phyloP scores from a whole-genome alignment of 2,329 filamentous ascomycete genomes.

The Fusarium sp. region DNA sequence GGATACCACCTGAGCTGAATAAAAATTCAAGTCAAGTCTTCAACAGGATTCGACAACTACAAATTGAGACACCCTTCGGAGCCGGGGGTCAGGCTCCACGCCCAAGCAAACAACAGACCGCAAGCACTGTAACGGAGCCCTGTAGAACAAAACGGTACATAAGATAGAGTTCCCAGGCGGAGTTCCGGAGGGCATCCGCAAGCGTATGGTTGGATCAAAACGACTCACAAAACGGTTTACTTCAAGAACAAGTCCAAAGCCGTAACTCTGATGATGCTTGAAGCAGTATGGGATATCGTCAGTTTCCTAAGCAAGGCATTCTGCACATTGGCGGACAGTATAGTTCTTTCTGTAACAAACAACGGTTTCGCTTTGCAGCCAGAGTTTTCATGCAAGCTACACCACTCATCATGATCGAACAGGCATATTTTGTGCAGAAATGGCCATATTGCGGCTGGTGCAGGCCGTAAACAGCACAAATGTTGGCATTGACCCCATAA shows the following conservation, averaged over 20 bases:
- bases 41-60: conserved; percentile 23
- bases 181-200: conserved; percentile 29
- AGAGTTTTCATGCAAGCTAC: not conserved
- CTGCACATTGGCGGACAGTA: not conserved
- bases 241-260: conserved; percentile 7
- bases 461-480: conserved; percentile 16
- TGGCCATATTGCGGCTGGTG: conserved; percentile 16
- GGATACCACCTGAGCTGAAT: conserved; percentile 21
- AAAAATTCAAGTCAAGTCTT: conserved; percentile 8
- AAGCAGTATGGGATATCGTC: not conserved
- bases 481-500: conserved; percentile 20
- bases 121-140: conserved; percentile 8
- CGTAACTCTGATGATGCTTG: conserved; percentile 16
- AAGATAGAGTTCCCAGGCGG: conserved; percentile 34
- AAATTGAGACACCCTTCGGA: conserved; percentile 28
- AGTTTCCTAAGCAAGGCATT: not conserved
- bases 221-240: not conserved
- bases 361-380: not conserved
- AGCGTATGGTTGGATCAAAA: conserved; percentile 17
- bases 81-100: conserved; percentile 31
- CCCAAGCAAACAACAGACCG: conserved; percentile 19
- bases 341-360: no score
- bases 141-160: conserved; percentile 12
- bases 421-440: conserved; percentile 2
- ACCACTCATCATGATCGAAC: conserved; percentile 2